phyloP scores from a whole-genome alignment of 2,329 filamentous ascomycete genomes.

The Fusarium nelsonii region DNA sequence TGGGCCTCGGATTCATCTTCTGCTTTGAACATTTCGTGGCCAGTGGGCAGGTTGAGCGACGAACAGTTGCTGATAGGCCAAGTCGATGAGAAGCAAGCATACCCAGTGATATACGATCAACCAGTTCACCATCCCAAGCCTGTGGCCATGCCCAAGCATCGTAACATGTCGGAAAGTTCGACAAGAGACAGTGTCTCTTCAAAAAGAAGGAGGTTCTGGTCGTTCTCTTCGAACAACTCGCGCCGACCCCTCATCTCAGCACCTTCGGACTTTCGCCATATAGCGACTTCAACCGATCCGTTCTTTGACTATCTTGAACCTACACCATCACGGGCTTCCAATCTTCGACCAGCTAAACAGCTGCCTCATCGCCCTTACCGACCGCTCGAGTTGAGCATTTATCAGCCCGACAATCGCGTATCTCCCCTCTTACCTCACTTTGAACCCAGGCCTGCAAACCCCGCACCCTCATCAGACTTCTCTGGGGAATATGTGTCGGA shows the following conservation, averaged over 20 bases:
- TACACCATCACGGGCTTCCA: constrained; percentile 39
- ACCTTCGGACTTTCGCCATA: constrained; percentile 71
- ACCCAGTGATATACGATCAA: constrained; percentile 48
- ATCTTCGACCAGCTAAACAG: constrained; percentile 44
- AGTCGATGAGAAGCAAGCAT: constrained; percentile 50
- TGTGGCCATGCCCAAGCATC: constrained; percentile 44
- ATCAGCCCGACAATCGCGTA: constrained; percentile 56
- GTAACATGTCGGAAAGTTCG: constrained; percentile 40
- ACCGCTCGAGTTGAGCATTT: constrained; percentile 69
- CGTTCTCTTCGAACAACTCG: constrained; percentile 57
- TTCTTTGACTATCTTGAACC: constrained; percentile 47
- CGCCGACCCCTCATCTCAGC: constrained; percentile 69
- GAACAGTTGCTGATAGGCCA: constrained; percentile 50
- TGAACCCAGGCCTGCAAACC: constrained; percentile 55
- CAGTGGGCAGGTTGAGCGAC: constrained; percentile 46
- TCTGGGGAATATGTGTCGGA: constrained; percentile 51
- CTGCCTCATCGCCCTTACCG: constrained; percentile 58
- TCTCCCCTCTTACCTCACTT: constrained; percentile 70
- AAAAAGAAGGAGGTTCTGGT: constrained; percentile 60
- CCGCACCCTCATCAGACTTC: constrained; percentile 51
- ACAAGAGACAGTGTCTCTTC: constrained; percentile 59
- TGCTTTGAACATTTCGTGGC: constrained; percentile 46
- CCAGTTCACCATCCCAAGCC: constrained; percentile 48
- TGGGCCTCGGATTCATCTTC: constrained; percentile 42
- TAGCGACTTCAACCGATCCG: constrained; percentile 62